Base-by-base conservation (phyloP, 257 asterid genomes). In the Linderniella brevidens region DNA sequence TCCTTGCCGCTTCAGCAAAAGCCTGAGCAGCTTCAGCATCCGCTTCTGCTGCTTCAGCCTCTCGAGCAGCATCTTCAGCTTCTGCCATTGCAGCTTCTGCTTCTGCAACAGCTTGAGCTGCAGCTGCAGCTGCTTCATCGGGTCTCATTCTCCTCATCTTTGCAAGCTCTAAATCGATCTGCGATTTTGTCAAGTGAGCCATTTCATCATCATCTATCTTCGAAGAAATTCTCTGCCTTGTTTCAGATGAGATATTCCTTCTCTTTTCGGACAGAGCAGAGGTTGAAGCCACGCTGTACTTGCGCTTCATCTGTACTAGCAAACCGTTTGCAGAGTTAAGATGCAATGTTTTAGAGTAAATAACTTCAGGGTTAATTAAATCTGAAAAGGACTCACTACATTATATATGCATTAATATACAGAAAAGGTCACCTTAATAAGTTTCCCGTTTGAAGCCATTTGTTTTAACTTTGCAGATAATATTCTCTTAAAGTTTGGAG, bases 71-170 rank as follows among this genome's bases (percentile, higher is more conserved):
- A 70, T 75, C 93, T 67, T 75, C 94, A 57, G 97, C 97, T 60
- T 86, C 97, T 35, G 85, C 94, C 73, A 86, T 69, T 44, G 97
- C 93, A 60, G 80, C 85, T 64, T 86, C 97, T 29, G 97, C 97
- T 60, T 82, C 97, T 17, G 94, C 94, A 38, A 86, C 94, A 45
- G 97, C 94, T 72, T 67, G 85, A 55, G 97, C 97, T 12, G 97
- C 97, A 58, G 90, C 92, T 4, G 74, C 80, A 8, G 94, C 94
- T 9, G 94, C 97, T 74, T 86, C 94, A 63, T 79, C 63, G 8
- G 78, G 78, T 44, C 73, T 77, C 94, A 71, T 77, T 48, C 63
- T 73, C 71, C 76, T 79, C 83, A 74, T 72, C 59, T 66, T 76
- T 46, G 76, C 76, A 35, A 82, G 62, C 72, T 87, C 93, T 15